phyloP scores from a whole-genome alignment of 1,284 basidiomycete species.

The Porodaedalea pini region DNA sequence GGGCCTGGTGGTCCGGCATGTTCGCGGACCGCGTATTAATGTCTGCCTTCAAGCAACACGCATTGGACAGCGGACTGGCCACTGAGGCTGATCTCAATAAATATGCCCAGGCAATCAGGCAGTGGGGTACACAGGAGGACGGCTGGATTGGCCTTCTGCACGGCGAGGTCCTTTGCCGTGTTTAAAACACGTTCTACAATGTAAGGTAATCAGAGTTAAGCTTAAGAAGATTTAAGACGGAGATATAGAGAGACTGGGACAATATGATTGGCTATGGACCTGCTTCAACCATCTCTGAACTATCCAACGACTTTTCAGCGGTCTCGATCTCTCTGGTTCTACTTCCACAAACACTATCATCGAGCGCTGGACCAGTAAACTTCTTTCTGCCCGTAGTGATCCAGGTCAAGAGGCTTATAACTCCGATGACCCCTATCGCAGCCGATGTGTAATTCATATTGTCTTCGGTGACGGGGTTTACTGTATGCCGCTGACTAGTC shows the following conservation, averaged over 20 bases:
- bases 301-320: neutral
- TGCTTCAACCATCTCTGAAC: neutral
- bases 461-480: slow-evolving; percentile 18
- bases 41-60: slow-evolving; percentile 31
- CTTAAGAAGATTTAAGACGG: neutral
- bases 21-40: slow-evolving; percentile 34
- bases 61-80: slow-evolving; percentile 29
- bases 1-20: slow-evolving; percentile 33
- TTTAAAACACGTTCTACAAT: slow-evolving; percentile 23
- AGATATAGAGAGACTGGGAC: neutral
- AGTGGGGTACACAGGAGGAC: slow-evolving; percentile 33
- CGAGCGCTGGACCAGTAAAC: slow-evolving; percentile 14
- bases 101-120: slow-evolving; percentile 28
- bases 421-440: slow-evolving; percentile 18
- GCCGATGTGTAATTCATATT: slow-evolving; percentile 22
- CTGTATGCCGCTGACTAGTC: neutral
- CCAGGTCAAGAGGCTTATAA: slow-evolving; percentile 17
- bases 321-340: neutral
- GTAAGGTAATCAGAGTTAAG: neutral
- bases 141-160: slow-evolving; percentile 35
- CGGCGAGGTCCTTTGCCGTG: slow-evolving; percentile 33
- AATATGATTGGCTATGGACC: neutral
- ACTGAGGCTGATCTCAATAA: slow-evolving; percentile 28
- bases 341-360: neutral
- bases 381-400: slow-evolving; percentile 14